A percentile compares a stretch with the other conserved stretches of the same genome.
These are phyloP conservation scores for Proliferodiscus dingleyae DNA, from an alignment of 2,329 filamentous ascomycete species.

Conservation along the genomic window DNA sequence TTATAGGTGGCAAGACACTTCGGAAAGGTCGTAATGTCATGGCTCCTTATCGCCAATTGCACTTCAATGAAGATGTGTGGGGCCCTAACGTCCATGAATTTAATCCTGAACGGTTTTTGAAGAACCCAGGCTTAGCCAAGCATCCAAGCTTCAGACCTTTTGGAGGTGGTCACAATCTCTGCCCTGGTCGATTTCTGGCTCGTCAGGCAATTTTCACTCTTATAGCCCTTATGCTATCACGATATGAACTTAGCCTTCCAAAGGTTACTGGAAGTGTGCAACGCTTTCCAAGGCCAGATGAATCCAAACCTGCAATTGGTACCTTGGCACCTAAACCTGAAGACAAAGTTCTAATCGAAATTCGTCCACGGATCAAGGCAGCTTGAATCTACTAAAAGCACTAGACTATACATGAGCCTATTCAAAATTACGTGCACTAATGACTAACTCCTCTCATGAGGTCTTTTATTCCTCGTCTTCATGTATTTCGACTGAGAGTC, in stretches of 20 bases:
- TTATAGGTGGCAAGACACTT: not conserved
- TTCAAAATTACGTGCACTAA: too few relatives aligned
- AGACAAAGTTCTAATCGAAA: not conserved
- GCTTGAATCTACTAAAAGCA: too few relatives aligned
- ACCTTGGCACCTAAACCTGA: not conserved
- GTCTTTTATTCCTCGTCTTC: too few relatives aligned
- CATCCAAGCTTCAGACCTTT: conserved; percentile 2
- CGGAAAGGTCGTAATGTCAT: not conserved
- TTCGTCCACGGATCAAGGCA: not conserved
- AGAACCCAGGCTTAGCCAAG: not conserved
- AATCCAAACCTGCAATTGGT: not conserved
- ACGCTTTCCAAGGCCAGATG: not conserved
- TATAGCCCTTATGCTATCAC: not conserved
- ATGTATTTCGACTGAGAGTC: too few relatives aligned
- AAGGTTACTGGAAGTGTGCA: not conserved
- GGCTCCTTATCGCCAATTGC: not conserved
- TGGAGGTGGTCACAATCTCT: not conserved
- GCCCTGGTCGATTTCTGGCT: conserved; percentile 2
- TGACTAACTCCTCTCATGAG: too few relatives aligned
- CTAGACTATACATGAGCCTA: too few relatives aligned
- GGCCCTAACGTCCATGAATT: not conserved
- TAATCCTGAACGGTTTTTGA: not conserved
- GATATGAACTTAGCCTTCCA: not conserved
- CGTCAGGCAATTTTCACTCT: not conserved
- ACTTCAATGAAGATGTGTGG: not conserved